Evolutionary conservation across 805 yeast species (phyloP), one percentile per base, ranked within the genome.

Genomic region (Blastobotrys muscicola): DNA sequence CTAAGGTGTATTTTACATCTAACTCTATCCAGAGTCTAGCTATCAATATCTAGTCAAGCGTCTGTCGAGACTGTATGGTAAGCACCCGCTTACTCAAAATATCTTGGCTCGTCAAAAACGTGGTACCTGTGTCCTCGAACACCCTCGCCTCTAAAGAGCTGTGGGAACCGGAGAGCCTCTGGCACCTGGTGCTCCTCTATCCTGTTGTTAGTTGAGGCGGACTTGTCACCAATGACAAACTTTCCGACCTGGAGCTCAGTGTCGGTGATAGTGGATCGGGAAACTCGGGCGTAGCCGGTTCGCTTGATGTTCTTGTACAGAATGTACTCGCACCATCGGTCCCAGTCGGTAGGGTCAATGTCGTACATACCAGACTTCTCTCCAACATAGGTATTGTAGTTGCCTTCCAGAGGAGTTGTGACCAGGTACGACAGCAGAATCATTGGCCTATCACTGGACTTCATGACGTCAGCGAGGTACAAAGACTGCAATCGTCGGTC

Each of bases 301-400:
- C 95, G 82, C 60, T 78, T 81, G 63, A 92, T 67, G 47, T 82
- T 80, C 61, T 89, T 83, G 75, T 82, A 92, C 51, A 92, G 67
- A 49, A 92, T 86, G 65, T 92, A 92, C 67, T 92, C 95, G 66
- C 98, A 92, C 98, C 98, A 92, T 67, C 98, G 78, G 59, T 92
- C 98, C 80, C 89, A 85, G 60, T 90, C 97, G 6, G 82, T 70
- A 36, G 89, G 82, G 61, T 92, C 98, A 50, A 92, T 87, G 61
- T 92, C 98, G 55, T 80, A 77, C 90, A 92, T 85, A 29, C 95
- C 84, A 1, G 90, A 78, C 51, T 69, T 63, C 40, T 82, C 83
- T 55, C 94, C 80, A 13, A 89, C 96, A 63, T 86, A 86, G 1
- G 87, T 87, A 66, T 85, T 81, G 70, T 90, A 90, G 64, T 92